Evolutionary conservation across 2,329 filamentous ascomycete species (phyloP).

Genomic region (Diplodia intermedia): DNA sequence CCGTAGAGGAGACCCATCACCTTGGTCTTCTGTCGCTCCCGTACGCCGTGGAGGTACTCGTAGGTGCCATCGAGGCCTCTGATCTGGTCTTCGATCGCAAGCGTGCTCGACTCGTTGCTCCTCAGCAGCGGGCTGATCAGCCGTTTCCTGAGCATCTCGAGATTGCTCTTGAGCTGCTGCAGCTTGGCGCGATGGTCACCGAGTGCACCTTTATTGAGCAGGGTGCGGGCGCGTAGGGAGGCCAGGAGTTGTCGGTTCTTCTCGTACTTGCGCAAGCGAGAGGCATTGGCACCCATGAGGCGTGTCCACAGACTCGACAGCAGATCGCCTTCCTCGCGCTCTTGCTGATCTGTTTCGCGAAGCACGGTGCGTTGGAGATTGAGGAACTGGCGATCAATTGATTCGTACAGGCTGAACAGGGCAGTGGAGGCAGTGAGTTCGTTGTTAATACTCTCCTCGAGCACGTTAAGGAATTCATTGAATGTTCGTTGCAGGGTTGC

Average conservation of each 20-base stretch:
- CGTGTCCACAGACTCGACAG: slow-evolving; percentile 86
- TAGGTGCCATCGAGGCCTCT: slow-evolving; percentile 80
- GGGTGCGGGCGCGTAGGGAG: slow-evolving; percentile 80
- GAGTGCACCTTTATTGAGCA: slow-evolving; percentile 85
- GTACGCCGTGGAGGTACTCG: slow-evolving; percentile 74
- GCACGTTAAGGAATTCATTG: slow-evolving; percentile 81
- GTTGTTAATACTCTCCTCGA: slow-evolving; percentile 86
- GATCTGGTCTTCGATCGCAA: slow-evolving; percentile 86
- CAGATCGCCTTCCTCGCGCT: slow-evolving; percentile 79
- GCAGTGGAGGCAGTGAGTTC: slow-evolving; percentile 81
- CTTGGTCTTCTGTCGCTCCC: slow-evolving; percentile 81
- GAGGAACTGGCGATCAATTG: slow-evolving; percentile 87
- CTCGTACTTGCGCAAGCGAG: slow-evolving; percentile 85
- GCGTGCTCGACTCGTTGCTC: slow-evolving; percentile 69
- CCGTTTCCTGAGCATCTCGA: slow-evolving; percentile 83
- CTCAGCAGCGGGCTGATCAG: slow-evolving; percentile 84
- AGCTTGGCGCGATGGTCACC: slow-evolving; percentile 87
- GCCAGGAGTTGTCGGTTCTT: slow-evolving; percentile 82
- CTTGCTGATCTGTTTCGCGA: slow-evolving; percentile 81
- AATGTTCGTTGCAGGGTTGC: slow-evolving; percentile 85
- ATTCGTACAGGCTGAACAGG: slow-evolving; percentile 88
- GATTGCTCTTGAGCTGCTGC: slow-evolving; percentile 80
- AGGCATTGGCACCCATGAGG: slow-evolving; percentile 77
- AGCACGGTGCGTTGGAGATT: slow-evolving; percentile 86
- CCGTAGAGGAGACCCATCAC: slow-evolving; percentile 69